These are phyloP conservation scores for Debaryomyces prosopidis DNA, from an alignment of 805 yeast genomes.

Conservation along the genomic window DNA sequence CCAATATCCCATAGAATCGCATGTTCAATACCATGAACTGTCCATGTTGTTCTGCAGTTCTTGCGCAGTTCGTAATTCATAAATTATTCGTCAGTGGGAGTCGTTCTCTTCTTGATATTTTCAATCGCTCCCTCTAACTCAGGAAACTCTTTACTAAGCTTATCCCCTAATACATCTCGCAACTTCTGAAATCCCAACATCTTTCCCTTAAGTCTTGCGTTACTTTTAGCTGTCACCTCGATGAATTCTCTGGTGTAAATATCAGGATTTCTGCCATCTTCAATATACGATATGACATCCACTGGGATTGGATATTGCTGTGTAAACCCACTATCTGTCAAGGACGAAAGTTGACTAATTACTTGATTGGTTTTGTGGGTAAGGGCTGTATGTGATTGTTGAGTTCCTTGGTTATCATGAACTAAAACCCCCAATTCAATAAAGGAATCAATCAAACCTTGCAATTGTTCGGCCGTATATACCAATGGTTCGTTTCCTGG, in stretches of 20 bases:
- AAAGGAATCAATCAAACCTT: constrained; percentile 60
- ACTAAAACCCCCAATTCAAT: constrained; percentile 88
- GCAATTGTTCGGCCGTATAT: constrained; percentile 31
- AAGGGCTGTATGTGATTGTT: constrained; percentile 61
- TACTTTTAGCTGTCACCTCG: constrained; percentile 87
- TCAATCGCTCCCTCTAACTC: constrained; percentile 62
- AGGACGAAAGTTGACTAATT: constrained; percentile 34
- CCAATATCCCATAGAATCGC: too few relatives aligned
- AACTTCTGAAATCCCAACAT: constrained; percentile 66
- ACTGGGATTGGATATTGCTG: constrained; percentile 59
- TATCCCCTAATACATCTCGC: constrained; percentile 64
- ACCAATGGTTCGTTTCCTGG: constrained; percentile 29
- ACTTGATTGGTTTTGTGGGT: constrained; percentile 44
- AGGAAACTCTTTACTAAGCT: constrained; percentile 77
- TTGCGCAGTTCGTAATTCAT: too few relatives aligned
- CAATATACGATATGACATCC: constrained; percentile 88
- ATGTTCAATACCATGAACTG: too few relatives aligned
- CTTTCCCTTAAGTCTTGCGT: constrained; percentile 85
- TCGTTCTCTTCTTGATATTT: constrained; percentile 51
- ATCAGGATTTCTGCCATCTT: constrained; percentile 96
- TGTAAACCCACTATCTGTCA: constrained; percentile 32
- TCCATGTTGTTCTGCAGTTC: too few relatives aligned
- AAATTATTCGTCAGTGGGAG: background rate
- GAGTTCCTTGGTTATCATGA: constrained; percentile 91
- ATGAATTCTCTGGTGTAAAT: constrained; percentile 95